These are phyloP conservation scores for Fremontodendron californicum DNA, from an alignment of 345 rosid genomes.

Conservation along the genomic window DNA sequence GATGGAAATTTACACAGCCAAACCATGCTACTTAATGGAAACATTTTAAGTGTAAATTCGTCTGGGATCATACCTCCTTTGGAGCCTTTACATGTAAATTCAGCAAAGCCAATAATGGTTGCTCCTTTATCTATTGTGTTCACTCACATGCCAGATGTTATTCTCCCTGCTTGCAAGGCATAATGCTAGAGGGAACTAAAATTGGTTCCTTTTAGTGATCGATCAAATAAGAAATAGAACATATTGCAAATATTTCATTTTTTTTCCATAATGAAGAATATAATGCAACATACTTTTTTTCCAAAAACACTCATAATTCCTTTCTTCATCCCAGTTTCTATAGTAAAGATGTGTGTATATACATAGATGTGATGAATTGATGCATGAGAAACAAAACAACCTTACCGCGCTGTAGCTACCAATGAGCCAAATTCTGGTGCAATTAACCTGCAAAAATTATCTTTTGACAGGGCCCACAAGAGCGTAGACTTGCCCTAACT, in stretches of 20 bases:
- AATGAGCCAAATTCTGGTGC: background rate
- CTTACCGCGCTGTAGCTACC: background rate
- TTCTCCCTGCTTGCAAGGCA: conserved; percentile 53
- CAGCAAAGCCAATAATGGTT: conserved; percentile 44
- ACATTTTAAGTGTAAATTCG: conserved; percentile 47
- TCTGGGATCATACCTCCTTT: conserved; percentile 59
- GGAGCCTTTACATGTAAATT: conserved; percentile 48
- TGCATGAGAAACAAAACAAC: background rate
- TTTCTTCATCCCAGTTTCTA: background rate
- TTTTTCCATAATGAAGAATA: background rate
- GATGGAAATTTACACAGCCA: conserved; percentile 79
- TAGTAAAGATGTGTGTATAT: background rate
- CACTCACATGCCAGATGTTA: conserved; percentile 48
- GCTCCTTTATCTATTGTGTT: conserved; percentile 68
- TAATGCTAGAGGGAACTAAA: conserved; percentile 23
- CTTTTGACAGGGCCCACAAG: background rate
- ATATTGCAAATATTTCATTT: background rate
- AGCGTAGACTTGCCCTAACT: background rate
- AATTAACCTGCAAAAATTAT: background rate
- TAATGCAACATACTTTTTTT: background rate
- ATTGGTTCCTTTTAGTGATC: conserved; percentile 13
- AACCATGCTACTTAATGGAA: conserved; percentile 73
- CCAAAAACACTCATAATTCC: background rate
- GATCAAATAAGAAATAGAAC: conserved; percentile 12
- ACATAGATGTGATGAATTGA: background rate